A percentile compares a stretch with the other conserved stretches of the same genome.
These are phyloP conservation scores for Aechmea fasciata DNA, from an alignment of 176 grass and related monocot species.

Conservation along the genomic window DNA sequence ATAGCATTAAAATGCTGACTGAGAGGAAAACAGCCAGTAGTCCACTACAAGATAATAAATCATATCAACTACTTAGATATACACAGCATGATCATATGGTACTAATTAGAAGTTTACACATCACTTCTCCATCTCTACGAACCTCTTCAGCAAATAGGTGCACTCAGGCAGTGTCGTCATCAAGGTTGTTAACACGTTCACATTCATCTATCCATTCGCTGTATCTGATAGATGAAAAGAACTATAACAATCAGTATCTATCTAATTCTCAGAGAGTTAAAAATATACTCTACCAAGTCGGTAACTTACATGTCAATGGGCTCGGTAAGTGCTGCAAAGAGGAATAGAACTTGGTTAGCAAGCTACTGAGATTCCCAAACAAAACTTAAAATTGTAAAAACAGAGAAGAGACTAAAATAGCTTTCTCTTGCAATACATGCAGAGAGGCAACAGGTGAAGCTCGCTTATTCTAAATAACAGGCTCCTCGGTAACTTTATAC, in stretches of 20 bases:
- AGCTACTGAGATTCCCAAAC: not conserved
- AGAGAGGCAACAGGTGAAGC: too few relatives aligned
- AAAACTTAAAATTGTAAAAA: not conserved
- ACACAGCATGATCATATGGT: too few relatives aligned
- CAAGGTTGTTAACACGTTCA: constrained; percentile 59
- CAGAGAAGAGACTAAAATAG: not conserved
- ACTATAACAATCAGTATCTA: not conserved
- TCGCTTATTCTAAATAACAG: too few relatives aligned
- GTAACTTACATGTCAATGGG: constrained; percentile 65
- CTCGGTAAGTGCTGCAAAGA: constrained; percentile 58
- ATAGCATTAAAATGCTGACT: too few relatives aligned
- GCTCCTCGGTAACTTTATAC: too few relatives aligned
- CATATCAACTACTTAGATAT: too few relatives aligned
- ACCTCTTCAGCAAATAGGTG: not conserved
- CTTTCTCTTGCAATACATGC: not conserved
- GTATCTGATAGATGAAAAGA: constrained; percentile 28
- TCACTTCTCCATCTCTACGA: too few relatives aligned
- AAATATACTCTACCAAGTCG: not conserved
- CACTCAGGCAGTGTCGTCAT: constrained; percentile 18
- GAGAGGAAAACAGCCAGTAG: too few relatives aligned
- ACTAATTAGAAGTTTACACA: too few relatives aligned
- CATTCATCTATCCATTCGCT: constrained; percentile 86
- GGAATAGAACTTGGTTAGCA: not conserved
- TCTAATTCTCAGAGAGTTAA: not conserved
- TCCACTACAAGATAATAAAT: too few relatives aligned